Evolutionary conservation across 192 early-diverging fungal species (phyloP).

Genomic region (Backusella sp.): DNA sequence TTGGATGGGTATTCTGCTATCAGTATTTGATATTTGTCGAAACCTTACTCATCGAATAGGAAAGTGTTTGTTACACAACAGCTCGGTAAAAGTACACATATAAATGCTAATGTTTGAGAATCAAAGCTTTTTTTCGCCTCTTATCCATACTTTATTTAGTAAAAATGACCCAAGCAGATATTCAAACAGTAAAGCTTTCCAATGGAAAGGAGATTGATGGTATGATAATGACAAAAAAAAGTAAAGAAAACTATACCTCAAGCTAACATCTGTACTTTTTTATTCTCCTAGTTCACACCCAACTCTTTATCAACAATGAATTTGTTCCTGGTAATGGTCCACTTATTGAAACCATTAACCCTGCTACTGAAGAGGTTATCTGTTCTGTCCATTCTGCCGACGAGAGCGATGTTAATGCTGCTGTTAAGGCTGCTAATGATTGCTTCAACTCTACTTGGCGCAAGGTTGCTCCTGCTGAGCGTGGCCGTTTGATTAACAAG

Average conservation of each 20-base stretch:
- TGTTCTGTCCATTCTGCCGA: conserved; percentile 56
- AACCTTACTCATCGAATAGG: background rate
- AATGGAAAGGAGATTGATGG: conserved; percentile 26
- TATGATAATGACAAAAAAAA: background rate
- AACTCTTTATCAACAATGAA: conserved; percentile 68
- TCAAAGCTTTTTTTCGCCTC: background rate
- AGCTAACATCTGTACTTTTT: background rate
- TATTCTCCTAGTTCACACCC: conserved; percentile 29
- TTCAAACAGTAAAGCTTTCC: conserved; percentile 26
- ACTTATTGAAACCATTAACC: conserved; percentile 61
- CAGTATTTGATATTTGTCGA: background rate
- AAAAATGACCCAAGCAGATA: conserved; percentile 28
- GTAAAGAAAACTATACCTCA: background rate
- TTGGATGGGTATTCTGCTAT: background rate
- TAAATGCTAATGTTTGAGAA: background rate
- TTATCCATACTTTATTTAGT: background rate
- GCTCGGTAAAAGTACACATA: background rate
- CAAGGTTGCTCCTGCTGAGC: conserved; percentile 39
- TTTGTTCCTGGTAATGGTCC: conserved; percentile 45
- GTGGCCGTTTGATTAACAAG: conserved; percentile 52
- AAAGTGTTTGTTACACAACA: background rate
- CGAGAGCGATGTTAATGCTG: conserved; percentile 58
- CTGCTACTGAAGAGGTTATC: conserved; percentile 58
- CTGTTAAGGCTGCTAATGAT: conserved; percentile 59
- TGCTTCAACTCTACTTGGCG: conserved; percentile 50